Evolutionary conservation across 805 yeast genomes (phyloP).

Genomic region (Saturnispora mendoncae): DNA sequence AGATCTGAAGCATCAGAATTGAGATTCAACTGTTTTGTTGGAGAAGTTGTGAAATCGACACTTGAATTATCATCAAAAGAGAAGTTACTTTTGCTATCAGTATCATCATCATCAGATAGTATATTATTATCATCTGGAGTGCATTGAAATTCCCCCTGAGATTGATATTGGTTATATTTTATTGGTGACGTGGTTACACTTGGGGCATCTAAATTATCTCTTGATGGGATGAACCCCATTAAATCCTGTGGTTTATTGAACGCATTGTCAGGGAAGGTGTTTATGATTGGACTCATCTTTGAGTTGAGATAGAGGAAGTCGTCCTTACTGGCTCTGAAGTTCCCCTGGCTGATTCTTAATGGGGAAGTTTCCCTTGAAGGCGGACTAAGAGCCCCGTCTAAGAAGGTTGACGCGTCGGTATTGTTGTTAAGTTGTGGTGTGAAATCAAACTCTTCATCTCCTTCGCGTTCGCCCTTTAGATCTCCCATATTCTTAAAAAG

Average conservation of each 20-base stretch:
- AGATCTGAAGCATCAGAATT: background rate
- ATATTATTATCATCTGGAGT: too few species aligned
- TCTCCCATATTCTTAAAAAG: too few species aligned
- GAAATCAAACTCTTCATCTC: slow-evolving; percentile 1
- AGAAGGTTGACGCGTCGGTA: too few species aligned
- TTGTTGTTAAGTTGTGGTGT: slow-evolving; percentile 1
- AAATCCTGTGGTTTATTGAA: slow-evolving; percentile 5
- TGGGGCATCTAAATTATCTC: background rate
- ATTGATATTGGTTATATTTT: slow-evolving; percentile 5
- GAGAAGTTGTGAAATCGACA: slow-evolving; percentile 4
- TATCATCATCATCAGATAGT: background rate
- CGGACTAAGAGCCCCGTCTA: too few species aligned
- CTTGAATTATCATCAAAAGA: slow-evolving; percentile 5
- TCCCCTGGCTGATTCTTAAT: slow-evolving; percentile 9
- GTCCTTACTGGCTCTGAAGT: slow-evolving; percentile 14
- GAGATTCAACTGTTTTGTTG: slow-evolving; percentile 3
- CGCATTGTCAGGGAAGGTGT: slow-evolving; percentile 21
- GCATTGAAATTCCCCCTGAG: slow-evolving; percentile 7
- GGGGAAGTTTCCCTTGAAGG: slow-evolving; percentile 24
- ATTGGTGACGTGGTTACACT: slow-evolving; percentile 4
- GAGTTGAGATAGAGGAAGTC: slow-evolving; percentile 23
- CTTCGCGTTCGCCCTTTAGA: too few species aligned
- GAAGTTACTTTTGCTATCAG: background rate
- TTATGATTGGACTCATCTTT: slow-evolving; percentile 25
- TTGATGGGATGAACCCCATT: slow-evolving; percentile 5